Evolutionary conservation across 2,329 filamentous ascomycete species (phyloP), one percentile per base, ranked within the genome.

Genomic region (Ceratocystis ficicola): DNA sequence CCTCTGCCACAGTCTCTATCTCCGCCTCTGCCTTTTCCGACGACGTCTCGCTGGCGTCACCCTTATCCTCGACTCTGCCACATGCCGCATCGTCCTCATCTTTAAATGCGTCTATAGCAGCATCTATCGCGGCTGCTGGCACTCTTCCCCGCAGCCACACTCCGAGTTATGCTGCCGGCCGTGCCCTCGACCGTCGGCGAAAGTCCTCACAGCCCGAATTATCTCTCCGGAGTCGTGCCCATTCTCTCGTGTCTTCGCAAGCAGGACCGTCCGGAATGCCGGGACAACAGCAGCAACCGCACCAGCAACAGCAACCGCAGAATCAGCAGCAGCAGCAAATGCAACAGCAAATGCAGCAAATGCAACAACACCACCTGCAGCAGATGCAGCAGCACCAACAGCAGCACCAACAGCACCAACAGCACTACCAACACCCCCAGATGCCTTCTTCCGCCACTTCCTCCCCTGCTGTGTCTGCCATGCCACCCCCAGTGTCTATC

Each of bases 121-220:
- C 67, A 73, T 77, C 69, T 73, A 76, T 66, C 55, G 74, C 77
- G 25, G 71, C 72, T 64, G 74, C 75, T 62, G 74, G 71, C n/a
- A 69, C 70, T 61, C 72, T 81, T 57, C 76, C 78, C 32, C 79
- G 83, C 69, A 85, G 80, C 71, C 83, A 86, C 72, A 86, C 83
- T 1, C 83, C 83, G 1, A 83, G 83, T 66, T 83, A 85, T 70
- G 77, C 86, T 50, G 75, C 84, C 12, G 79, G 80, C 69, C 85
- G 81, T 75, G 83, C 80, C 74, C 79, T 80, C 68, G 77, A 79
- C 65, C 76, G 76, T 68, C 77, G 78, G 67, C 77, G 78, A 63
- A 82, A 80, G 69, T 73, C 79, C 32, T 79, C 81, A 30, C 81
- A 84, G 65, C 74, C 80, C 46, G 75, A 80, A 59, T 77, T 82